phyloP scores from a whole-genome alignment of 768 basidiomycete genomes.

The Megacollybia marginata region DNA sequence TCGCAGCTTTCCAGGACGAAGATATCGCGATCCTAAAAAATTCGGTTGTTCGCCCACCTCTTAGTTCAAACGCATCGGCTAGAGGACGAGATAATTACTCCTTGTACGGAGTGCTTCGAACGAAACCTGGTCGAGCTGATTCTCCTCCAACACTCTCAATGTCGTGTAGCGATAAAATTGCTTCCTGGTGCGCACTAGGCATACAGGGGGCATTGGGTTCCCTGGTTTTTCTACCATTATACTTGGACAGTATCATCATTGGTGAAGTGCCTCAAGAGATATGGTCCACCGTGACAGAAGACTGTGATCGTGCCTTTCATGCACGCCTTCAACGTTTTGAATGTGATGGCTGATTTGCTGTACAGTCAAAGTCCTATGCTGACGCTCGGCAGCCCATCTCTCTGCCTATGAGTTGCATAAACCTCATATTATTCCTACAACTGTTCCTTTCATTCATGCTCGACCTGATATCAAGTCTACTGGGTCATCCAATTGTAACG shows the following conservation, averaged over 20 bases:
- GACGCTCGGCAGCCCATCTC: not conserved
- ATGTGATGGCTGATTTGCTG: constrained; percentile 25
- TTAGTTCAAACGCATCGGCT: constrained; percentile 32
- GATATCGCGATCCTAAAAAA: constrained; percentile 67
- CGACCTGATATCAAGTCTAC: constrained; percentile 25
- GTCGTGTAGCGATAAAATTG: constrained; percentile 95
- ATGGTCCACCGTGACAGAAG: constrained; percentile 35
- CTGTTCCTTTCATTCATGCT: constrained; percentile 52
- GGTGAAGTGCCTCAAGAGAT: constrained; percentile 54
- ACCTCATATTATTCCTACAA: constrained; percentile 54
- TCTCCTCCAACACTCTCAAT: constrained; percentile 76
- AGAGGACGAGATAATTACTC: constrained; percentile 80
- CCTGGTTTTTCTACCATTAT: constrained; percentile 48
- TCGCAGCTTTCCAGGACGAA: constrained; percentile 69
- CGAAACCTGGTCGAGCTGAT: constrained; percentile 92
- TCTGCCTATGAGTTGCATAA: constrained; percentile 37
- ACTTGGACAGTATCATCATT: constrained; percentile 58
- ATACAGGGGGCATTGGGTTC: constrained; percentile 78
- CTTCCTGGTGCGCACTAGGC: constrained; percentile 77
- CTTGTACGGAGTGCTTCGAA: constrained; percentile 71
- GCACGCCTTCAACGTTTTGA: constrained; percentile 37
- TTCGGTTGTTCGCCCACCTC: constrained; percentile 24
- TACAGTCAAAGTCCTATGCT: not conserved
- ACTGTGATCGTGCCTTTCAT: constrained; percentile 67
- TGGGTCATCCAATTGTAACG: constrained; percentile 41